Evolutionary conservation across 805 yeast species (phyloP), one percentile per base, ranked within the genome.

Genomic region (Nakazawaea laoshanensis): DNA sequence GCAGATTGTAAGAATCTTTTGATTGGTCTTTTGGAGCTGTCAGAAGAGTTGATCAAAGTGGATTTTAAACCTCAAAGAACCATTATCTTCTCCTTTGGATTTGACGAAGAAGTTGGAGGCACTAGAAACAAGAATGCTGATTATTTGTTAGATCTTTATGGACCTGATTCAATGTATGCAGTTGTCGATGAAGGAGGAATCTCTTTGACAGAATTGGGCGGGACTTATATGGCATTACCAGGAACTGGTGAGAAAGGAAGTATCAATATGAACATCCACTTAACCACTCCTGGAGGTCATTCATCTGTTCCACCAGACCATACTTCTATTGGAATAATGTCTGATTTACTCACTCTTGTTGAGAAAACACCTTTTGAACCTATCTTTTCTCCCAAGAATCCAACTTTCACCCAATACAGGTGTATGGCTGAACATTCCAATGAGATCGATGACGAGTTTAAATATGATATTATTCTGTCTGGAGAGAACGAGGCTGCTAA

Each of bases 191-290:
- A 69, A 46, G 61, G 61, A 30, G 57, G 59, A 5, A 40, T 49
- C 21, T 41, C 49, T 10, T 40, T 67, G 10, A 43, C 62, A 33
- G 65, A 63, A 36, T 23, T 44, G 13, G 49, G 56, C 29, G 71
- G 65, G 6, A 46, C 54, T 5, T 57, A 58, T n/a, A 48, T 65
- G 41, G 60, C 70, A 3, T 39, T 61, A 16, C 68, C 70, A 2
- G 67, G 64, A 9, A 62, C 69, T 2, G 63, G 68, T 8, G 75
- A 68, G 42, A 68, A 68, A 46, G 75, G 75, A 1, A 55, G 61
- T 36, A 38, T 65, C 24, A 57, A 68, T 44, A 45, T 67, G 2
- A 40, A 48, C n/a, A 52, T 68, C 26, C 60, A 55, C 15, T 45
- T 68, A 23, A 56, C 43, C 28, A 60, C 69, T 5, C 67, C 66